Percentiles rank a stretch among this genome's conserved stretches.
phyloP scores from a whole-genome alignment of 2,329 filamentous ascomycete genomes.

The Hypoxylon sp. region DNA sequence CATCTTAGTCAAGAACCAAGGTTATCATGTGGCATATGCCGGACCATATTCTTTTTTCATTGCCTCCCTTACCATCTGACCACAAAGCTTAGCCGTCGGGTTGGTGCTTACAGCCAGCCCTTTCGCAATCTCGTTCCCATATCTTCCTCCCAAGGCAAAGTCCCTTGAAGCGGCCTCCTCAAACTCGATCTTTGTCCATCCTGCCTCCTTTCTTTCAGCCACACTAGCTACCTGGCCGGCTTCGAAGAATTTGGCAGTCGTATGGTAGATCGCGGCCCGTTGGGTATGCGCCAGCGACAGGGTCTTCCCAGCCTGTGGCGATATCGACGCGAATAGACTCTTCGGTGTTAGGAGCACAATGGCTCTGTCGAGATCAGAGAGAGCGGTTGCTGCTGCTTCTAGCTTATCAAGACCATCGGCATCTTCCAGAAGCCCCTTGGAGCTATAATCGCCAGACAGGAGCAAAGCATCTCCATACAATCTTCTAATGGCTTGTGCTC shows the following conservation, averaged over 20 bases:
- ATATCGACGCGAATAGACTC: conserved; percentile 62
- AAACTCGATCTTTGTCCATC: conserved; percentile 64
- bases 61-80: conserved; percentile 73
- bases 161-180: conserved; percentile 70
- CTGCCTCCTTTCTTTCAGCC: conserved; percentile 54
- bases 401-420: conserved; percentile 50
- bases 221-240: conserved; percentile 50
- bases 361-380: conserved; percentile 65
- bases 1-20: conserved; percentile 5
- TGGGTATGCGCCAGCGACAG: conserved; percentile 77
- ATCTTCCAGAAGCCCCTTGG: conserved; percentile 53
- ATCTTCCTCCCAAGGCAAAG: conserved; percentile 70
- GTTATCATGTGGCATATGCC: conserved; percentile 52
- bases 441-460: conserved; percentile 50
- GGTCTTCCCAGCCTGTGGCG: conserved; percentile 70
- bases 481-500: conserved; percentile 71
- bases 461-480: conserved; percentile 69
- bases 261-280: conserved; percentile 70
- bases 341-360: conserved; percentile 67
- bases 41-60: conserved; percentile 73
- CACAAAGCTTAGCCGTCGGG: conserved; percentile 74
- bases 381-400: conserved; percentile 51
- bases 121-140: conserved; percentile 72
- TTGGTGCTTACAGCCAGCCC: conserved; percentile 71
- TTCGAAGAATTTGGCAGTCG: conserved; percentile 61